Evolutionary conservation across 495 filamentous ascomycete genomes (phyloP).

Genomic region (Xylaria intraflava): DNA sequence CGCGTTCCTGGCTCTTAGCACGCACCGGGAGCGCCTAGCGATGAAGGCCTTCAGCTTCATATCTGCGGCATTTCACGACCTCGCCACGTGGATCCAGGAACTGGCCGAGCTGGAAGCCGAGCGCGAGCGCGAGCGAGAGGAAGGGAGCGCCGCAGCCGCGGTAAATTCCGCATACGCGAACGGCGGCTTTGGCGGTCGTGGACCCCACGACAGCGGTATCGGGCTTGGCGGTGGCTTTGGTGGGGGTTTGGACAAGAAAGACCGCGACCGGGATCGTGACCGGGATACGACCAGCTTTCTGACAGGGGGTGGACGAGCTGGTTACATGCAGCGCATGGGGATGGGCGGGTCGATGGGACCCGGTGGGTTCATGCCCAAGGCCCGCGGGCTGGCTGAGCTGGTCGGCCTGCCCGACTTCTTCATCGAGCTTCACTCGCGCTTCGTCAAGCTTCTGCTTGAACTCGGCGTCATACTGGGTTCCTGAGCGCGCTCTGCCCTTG

Average conservation of each 20-base stretch:
- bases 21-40: slow-evolving; percentile 64
- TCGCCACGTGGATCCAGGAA: slow-evolving; percentile 65
- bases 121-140: slow-evolving; percentile 48
- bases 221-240: slow-evolving; percentile 20
- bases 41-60: slow-evolving; percentile 70
- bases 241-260: not conserved
- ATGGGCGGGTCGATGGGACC: slow-evolving; percentile 32
- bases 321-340: slow-evolving; percentile 32
- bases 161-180: slow-evolving; percentile 31
- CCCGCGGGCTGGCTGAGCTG: slow-evolving; percentile 76
- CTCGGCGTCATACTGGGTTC: slow-evolving; percentile 47
- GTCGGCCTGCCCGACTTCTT: slow-evolving; percentile 84
- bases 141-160: slow-evolving; percentile 22
- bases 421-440: slow-evolving; percentile 73
- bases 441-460: slow-evolving; percentile 66
- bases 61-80: slow-evolving; percentile 65
- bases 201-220: slow-evolving; percentile 27
- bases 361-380: slow-evolving; percentile 48
- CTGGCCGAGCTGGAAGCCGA: slow-evolving; percentile 56
- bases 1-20: slow-evolving; percentile 73
- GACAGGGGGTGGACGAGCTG: slow-evolving; percentile 34
- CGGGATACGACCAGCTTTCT: slow-evolving; percentile 39
- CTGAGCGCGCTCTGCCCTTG: slow-evolving; percentile 14
- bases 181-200: slow-evolving; percentile 15
- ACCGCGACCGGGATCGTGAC: slow-evolving; percentile 15